Conservation (phyloP, 805 yeast genomes). For the Starmerella asiatica region DNA sequence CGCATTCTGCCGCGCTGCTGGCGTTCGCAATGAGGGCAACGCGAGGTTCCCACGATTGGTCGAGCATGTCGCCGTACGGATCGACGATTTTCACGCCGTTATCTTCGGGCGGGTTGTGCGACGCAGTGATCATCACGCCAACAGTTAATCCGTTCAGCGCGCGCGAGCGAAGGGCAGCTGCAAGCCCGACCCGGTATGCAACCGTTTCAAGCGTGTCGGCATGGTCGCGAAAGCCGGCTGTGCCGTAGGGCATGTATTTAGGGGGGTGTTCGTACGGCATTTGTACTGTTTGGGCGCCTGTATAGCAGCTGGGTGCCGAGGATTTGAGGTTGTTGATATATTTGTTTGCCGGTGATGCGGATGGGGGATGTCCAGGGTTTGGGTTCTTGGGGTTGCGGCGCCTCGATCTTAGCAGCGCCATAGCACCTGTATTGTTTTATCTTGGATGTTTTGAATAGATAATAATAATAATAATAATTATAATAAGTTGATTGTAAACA, state of each 20-base stretch:
- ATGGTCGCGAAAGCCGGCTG: constrained; percentile 86
- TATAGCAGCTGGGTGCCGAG: no score
- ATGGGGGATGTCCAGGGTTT: no score
- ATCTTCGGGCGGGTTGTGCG: constrained; percentile 85
- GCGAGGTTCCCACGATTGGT: constrained; percentile 64
- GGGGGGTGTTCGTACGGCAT: constrained; percentile 13
- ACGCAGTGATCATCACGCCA: constrained; percentile 96
- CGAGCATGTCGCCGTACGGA: constrained; percentile 84
- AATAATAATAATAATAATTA: no score
- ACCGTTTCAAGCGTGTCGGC: constrained; percentile 64
- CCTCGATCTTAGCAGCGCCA: no score
- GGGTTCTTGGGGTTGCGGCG: constrained; percentile 27
- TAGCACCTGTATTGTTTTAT: no score
- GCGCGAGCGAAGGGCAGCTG: constrained; percentile 75
- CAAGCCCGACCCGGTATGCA: constrained; percentile 66
- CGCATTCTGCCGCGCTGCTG: constrained; percentile 34
- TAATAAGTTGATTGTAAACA: no score
- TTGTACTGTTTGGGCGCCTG: no score
- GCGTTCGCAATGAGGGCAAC: constrained; percentile 77
- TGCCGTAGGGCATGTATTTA: constrained; percentile 56
- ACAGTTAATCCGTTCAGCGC: constrained; percentile 51
- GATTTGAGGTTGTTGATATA: no score
- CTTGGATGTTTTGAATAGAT: no score
- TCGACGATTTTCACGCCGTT: constrained; percentile 91
- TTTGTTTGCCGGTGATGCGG: no score